Base-by-base conservation (phyloP, 768 basidiomycete species). In the Cytidiella melzeri region DNA sequence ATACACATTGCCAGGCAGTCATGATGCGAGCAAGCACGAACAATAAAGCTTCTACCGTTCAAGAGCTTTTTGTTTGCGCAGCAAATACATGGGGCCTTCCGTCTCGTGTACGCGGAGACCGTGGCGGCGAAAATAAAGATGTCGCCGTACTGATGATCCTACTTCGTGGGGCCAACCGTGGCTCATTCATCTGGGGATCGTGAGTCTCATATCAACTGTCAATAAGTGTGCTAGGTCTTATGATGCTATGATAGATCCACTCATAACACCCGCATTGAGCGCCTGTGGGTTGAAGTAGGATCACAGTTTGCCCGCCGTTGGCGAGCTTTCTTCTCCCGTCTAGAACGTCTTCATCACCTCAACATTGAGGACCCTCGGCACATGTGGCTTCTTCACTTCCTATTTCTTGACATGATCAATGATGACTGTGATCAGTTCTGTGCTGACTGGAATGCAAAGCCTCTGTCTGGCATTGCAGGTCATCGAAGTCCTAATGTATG, bases 201-300 rank as follows among this genome's bases (percentile, higher is more conserved):
- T 62, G 43, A 45, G 56, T 56, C 23, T 38, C 19, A n/a, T n/a
- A n/a, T n/a, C n/a, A 24, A 13, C n/a, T n/a, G n/a, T n/a, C n/a
- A n/a, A n/a, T n/a, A n/a, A n/a, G n/a, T n/a, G n/a, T n/a, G n/a
- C n/a, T n/a, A n/a, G n/a, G n/a, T n/a, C n/a, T n/a, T n/a, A n/a
- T n/a, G 13, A 5, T 41, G 37, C 5, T 19, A 7, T 27, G 27
- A n/a, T 37, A 64, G 63, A 5, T 76, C 70, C 0, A 72, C 70
- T 0, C 53, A 57, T 4, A 79, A 77, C 47, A 69, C 69, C 0
- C 57, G 65, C 0, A 76, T 76, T 50, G 75, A 78, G 52, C 45
- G 63, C 0, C 57, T 76, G 0, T 76, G 74, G 74, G 64, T 73
- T 13, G 73, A 76, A 43, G 61, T 72, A 34, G 70, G 72, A 0